Base-by-base conservation (phyloP, 106 monocot genomes). In the Allium sativum region DNA sequence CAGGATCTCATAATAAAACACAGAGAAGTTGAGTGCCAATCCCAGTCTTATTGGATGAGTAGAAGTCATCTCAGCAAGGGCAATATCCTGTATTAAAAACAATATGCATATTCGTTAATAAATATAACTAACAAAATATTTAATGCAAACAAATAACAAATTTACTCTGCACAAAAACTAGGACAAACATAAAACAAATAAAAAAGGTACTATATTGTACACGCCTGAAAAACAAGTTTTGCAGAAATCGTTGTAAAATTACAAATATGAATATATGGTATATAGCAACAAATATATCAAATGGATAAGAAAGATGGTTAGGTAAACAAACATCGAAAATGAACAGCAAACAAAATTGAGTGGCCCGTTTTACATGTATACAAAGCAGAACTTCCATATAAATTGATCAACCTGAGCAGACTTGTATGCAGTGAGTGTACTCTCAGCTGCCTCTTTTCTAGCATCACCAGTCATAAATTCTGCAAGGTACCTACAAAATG, bases 391-490 rank as follows among this genome's bases (percentile, higher is more conserved):
- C 18, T 59, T 59, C 42, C 3, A 59, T 17, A 14, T n/a, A 43
- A 59, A 8, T 42, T 59, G 3, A 60, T 15, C 9, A 45, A 71
- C 71, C 71, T 82, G 81, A 67, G 81, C 81, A 41, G 81, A 64
- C 52, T 82, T 82, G 66, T 82, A 82, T 1, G 81, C 81, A 55
- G 58, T 8, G 53, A 82, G 64, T 40, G 81, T 77, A 51, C 31
- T 73, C 61, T 82, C 81, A 20, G 81, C 81, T 16, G 81, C 64
- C 65, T 81, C 81, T 76, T 81, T 81, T 56, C 81, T 77, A 69
- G 77, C 81, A 20, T 54, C 70, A 55, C 73, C 77, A 52, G 77
- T 74, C 65, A 77, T 82, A 66, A 82, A 82, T 61, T 82, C 81
- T 2, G 81, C 81, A 73, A 82, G 81, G 47, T 82, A 82, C 77